Percentiles rank a stretch among this genome's conserved stretches.
Conservation (phyloP, 169 alveolate genomes). For the Babesia caballi region DNA sequence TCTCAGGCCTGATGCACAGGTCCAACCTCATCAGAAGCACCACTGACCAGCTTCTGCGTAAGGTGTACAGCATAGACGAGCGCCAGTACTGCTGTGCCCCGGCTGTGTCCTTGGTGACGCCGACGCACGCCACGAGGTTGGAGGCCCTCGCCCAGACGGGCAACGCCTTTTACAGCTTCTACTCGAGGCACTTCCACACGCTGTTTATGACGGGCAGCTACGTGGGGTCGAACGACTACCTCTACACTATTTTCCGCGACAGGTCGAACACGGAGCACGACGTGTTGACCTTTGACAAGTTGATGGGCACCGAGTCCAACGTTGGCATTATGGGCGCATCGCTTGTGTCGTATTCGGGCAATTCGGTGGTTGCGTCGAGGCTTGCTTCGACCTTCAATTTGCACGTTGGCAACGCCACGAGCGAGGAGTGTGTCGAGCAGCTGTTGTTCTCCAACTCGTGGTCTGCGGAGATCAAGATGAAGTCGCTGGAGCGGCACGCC, state of each 20-base stretch:
- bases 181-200: conserved; percentile 10
- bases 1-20: not conserved
- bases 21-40: not conserved
- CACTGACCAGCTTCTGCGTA: not conserved
- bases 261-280: not conserved
- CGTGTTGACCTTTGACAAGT: conserved; percentile 3
- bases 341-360: not conserved
- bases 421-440: not conserved
- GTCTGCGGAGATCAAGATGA: not conserved
- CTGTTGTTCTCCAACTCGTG: not conserved
- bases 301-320: not conserved
- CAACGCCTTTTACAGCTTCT: conserved; percentile 9
- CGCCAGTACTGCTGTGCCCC: not conserved
- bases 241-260: not conserved
- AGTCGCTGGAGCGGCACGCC: conserved; percentile 17
- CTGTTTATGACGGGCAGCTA: not conserved
- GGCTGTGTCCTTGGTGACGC: not conserved
- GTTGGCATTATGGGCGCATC: not conserved
- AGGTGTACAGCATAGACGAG: not conserved
- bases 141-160: conserved; percentile 10
- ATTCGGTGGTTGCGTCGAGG: not conserved
- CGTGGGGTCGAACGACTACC: not conserved
- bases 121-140: not conserved
- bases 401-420: not conserved
- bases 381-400: not conserved